A percentile compares a stretch with the other conserved stretches of the same genome.
Evolutionary conservation across 495 filamentous ascomycete genomes (phyloP).

Genomic region (Ascodesmis nigricans): DNA sequence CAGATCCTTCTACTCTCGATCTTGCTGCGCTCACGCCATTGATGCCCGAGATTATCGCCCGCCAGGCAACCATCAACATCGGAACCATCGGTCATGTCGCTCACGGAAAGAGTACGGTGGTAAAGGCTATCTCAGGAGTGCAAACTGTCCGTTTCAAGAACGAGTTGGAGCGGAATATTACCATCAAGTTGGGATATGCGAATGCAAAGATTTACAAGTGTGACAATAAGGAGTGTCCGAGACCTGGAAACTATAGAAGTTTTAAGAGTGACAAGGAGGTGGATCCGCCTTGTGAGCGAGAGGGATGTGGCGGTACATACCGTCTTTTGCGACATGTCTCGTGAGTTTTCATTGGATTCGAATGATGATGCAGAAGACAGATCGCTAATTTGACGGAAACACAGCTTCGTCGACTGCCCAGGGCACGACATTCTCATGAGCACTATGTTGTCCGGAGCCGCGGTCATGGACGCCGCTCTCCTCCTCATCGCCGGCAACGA

Average conservation of each 20-base stretch:
- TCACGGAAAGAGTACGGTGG: slow-evolving; percentile 93
- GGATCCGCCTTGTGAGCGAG: slow-evolving; percentile 81
- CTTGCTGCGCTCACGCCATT: slow-evolving; percentile 55
- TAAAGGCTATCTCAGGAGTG: slow-evolving; percentile 96
- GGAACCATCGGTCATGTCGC: slow-evolving; percentile 97
- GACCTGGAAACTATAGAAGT: slow-evolving; percentile 88
- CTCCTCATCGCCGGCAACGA: slow-evolving; percentile 96
- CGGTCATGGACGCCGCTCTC: slow-evolving; percentile 96
- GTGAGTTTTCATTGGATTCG: slow-evolving; percentile 30
- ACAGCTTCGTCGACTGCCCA: slow-evolving; percentile 88
- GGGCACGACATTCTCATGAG: slow-evolving; percentile 99
- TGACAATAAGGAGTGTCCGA: slow-evolving; percentile 68
- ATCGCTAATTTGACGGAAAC: too few relatives aligned
- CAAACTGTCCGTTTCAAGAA: slow-evolving; percentile 99
- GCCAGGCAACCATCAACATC: slow-evolving; percentile 97
- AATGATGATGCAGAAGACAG: too few relatives aligned
- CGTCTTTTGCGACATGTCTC: slow-evolving; percentile 68
- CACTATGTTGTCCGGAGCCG: slow-evolving; percentile 97
- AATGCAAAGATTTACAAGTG: slow-evolving; percentile 99
- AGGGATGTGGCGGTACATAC: slow-evolving; percentile 71
- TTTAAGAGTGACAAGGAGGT: slow-evolving; percentile 98
- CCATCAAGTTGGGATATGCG: slow-evolving; percentile 97
- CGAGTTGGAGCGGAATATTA: slow-evolving; percentile 95
- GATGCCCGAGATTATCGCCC: slow-evolving; percentile 85
- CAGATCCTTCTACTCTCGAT: slow-evolving; percentile 68